Evolutionary conservation across 2,329 filamentous ascomycete species (phyloP).

Genomic region (Teratosphaeriaceae sp.): DNA sequence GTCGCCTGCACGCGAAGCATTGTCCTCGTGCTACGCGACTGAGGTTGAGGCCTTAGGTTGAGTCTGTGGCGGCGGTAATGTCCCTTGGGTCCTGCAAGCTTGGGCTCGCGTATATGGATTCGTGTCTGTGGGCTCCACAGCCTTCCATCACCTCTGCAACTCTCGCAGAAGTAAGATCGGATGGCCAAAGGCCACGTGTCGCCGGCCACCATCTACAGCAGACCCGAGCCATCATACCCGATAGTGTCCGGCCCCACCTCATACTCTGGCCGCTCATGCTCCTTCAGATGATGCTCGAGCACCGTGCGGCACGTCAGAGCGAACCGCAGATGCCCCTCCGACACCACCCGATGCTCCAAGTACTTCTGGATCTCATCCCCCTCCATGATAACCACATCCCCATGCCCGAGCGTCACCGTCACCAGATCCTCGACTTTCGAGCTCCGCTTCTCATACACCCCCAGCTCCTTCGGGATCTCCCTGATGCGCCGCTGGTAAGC

Average conservation of each 20-base stretch:
- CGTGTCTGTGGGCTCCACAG: too few relatives aligned
- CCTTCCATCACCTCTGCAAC: not conserved
- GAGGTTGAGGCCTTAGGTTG: too few relatives aligned
- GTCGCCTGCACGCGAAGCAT: too few relatives aligned
- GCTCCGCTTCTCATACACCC: constrained; percentile 24
- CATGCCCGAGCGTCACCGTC: constrained; percentile 49
- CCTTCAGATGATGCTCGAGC: constrained; percentile 37
- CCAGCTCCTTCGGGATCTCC: constrained; percentile 33
- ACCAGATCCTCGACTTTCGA: constrained; percentile 32
- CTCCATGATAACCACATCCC: constrained; percentile 60
- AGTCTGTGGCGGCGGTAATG: too few relatives aligned
- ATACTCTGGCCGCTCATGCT: constrained; percentile 33
- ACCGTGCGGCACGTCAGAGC: constrained; percentile 53
- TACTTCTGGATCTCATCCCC: constrained; percentile 52
- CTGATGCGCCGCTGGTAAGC: constrained; percentile 25
- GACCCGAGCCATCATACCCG: constrained; percentile 29
- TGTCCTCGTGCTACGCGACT: too few relatives aligned
- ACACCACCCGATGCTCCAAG: constrained; percentile 54
- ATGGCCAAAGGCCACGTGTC: not conserved
- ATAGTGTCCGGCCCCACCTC: constrained; percentile 30
- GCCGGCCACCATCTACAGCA: not conserved
- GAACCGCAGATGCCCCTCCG: constrained; percentile 47
- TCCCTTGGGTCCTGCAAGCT: too few relatives aligned
- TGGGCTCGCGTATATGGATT: too few relatives aligned
- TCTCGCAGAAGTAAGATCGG: not conserved